phyloP scores from a whole-genome alignment of 257 asterid genomes.

The Penstemon davidsonii region DNA sequence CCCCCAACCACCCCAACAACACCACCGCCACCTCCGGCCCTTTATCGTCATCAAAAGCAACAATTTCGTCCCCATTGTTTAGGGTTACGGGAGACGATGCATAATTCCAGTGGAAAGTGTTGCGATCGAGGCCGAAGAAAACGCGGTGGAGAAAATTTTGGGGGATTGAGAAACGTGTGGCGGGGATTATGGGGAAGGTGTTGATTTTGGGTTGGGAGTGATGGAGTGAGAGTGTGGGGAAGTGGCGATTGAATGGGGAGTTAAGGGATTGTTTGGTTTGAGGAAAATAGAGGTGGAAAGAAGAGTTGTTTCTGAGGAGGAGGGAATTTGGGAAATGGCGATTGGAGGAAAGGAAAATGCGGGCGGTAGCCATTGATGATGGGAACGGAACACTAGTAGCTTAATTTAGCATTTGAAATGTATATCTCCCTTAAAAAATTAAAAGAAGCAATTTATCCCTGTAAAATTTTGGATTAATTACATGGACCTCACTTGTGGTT shows the following conservation, averaged over 20 bases:
- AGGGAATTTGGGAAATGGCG: neutral
- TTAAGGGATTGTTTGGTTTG: neutral
- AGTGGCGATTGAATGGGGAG: slow-evolving; percentile 3
- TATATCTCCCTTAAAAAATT: too few species aligned
- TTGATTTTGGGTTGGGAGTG: slow-evolving; percentile 19
- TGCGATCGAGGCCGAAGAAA: slow-evolving; percentile 32
- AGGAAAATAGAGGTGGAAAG: slow-evolving; percentile 1
- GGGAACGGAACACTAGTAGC: neutral
- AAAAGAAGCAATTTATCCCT: too few species aligned
- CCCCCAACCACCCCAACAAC: slow-evolving; percentile 86
- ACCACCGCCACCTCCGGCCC: slow-evolving; percentile 73
- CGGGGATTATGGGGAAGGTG: slow-evolving; percentile 22
- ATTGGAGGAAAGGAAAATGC: slow-evolving; percentile 37
- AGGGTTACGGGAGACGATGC: slow-evolving; percentile 21
- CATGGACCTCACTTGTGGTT: too few species aligned
- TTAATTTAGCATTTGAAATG: too few species aligned
- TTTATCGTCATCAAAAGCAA: slow-evolving; percentile 12
- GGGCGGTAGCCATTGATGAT: slow-evolving; percentile 53
- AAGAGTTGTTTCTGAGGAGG: neutral
- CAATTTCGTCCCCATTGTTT: slow-evolving; percentile 10
- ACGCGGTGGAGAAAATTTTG: slow-evolving; percentile 33
- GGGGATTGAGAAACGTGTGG: slow-evolving; percentile 31
- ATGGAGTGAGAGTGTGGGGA: slow-evolving; percentile 28
- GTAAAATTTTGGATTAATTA: too few species aligned
- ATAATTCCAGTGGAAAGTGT: slow-evolving; percentile 45